phyloP scores from a whole-genome alignment of 805 yeast genomes.

The Blastobotrys mokoenaii region DNA sequence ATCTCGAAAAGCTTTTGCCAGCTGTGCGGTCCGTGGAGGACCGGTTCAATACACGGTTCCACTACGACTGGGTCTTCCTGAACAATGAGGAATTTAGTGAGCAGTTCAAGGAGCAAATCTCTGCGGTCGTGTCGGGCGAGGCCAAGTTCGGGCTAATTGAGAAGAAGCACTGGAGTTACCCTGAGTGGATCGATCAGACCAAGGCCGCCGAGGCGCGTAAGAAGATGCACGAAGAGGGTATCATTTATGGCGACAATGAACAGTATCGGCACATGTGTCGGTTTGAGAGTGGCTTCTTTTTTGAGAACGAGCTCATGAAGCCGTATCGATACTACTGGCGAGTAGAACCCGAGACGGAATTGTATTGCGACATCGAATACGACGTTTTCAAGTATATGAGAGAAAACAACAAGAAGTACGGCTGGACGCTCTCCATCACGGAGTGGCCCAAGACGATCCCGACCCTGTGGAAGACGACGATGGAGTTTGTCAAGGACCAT shows the following conservation, averaged over 20 bases:
- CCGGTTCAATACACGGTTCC: slow-evolving; percentile 51
- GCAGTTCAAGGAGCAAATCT: slow-evolving; percentile 43
- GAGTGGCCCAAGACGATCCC: slow-evolving; percentile 58
- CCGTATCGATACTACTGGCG: slow-evolving; percentile 70
- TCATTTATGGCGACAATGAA: slow-evolving; percentile 51
- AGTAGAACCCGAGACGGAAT: slow-evolving; percentile 60
- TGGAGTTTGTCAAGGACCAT: slow-evolving; percentile 35
- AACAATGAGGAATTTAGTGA: slow-evolving; percentile 59
- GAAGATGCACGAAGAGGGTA: slow-evolving; percentile 35
- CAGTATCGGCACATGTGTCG: slow-evolving; percentile 77
- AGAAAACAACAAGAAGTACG: slow-evolving; percentile 48
- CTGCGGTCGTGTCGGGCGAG: slow-evolving; percentile 47
- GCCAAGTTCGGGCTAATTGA: slow-evolving; percentile 58
- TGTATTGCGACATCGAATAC: slow-evolving; percentile 51
- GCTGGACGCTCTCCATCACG: slow-evolving; percentile 56
- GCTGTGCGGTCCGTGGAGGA: slow-evolving; percentile 58
- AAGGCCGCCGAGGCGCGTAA: slow-evolving; percentile 40
- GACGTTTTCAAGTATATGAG: slow-evolving; percentile 58
- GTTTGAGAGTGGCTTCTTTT: slow-evolving; percentile 68
- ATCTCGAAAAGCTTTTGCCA: slow-evolving; percentile 46
- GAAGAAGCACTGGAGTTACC: slow-evolving; percentile 59
- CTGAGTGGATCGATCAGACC: slow-evolving; percentile 51
- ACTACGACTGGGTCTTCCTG: slow-evolving; percentile 74
- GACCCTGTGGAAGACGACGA: slow-evolving; percentile 52
- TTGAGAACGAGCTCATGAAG: slow-evolving; percentile 46